phyloP scores from a whole-genome alignment of 345 rosid genomes.

The Gossypium stocksii region DNA sequence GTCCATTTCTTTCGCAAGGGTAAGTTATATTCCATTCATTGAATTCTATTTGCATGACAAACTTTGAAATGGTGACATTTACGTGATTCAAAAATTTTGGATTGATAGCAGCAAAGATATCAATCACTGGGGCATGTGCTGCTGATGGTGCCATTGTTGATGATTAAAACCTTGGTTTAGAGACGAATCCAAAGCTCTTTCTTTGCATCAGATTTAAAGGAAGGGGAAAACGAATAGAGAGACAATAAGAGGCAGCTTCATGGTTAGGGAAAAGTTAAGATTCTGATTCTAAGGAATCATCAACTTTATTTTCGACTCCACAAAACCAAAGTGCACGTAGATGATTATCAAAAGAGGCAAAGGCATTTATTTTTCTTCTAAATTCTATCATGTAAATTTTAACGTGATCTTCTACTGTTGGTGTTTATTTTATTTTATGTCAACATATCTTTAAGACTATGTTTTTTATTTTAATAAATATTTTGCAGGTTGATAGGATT shows the following conservation, averaged over 20 bases:
- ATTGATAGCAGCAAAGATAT: conserved; percentile 19
- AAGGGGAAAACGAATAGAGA: neutral
- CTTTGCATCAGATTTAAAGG: neutral
- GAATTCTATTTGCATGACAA: neutral
- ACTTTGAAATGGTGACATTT: neutral
- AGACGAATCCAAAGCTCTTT: neutral
- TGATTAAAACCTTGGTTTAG: conserved; percentile 2
- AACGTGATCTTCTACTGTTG: no score
- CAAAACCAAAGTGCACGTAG: neutral
- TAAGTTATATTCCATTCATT: conserved; percentile 18
- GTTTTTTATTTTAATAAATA: no score
- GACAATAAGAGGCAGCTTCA: conserved; percentile 11
- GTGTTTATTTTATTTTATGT: no score
- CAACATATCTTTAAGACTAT: no score
- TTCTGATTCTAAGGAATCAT: conserved; percentile 7
- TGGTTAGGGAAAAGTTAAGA: conserved; percentile 18
- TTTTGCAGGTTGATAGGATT: conserved; percentile 11
- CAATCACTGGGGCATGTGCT: neutral
- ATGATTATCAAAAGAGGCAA: neutral
- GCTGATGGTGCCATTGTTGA: neutral
- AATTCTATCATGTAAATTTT: no score
- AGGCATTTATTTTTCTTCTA: no score
- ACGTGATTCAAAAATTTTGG: neutral
- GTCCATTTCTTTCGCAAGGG: conserved; percentile 42
- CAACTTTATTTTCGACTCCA: neutral